phyloP scores from a whole-genome alignment of 2,329 filamentous ascomycete species.

The Diaporthe batatas region DNA sequence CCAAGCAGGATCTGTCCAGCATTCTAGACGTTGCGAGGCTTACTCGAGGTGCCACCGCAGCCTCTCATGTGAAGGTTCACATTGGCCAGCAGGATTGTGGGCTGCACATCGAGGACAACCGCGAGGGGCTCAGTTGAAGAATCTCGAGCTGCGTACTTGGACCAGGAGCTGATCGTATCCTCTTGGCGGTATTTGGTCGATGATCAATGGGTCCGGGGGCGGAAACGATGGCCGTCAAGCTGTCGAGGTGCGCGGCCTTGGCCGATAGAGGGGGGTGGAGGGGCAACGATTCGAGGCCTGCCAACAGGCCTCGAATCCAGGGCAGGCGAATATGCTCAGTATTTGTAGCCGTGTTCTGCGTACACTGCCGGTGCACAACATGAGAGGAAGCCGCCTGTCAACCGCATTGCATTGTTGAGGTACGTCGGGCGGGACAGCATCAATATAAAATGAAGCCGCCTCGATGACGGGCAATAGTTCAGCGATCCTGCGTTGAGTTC shows the following conservation, averaged over 20 bases:
- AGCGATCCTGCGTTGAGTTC: conserved; percentile 5
- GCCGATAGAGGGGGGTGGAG: conserved; percentile 20
- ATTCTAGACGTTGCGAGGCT: conserved; percentile 8
- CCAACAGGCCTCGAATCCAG: neutral
- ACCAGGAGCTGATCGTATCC: neutral
- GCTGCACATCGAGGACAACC: neutral
- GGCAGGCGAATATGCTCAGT: neutral
- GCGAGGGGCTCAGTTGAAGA: neutral
- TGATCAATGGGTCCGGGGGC: conserved; percentile 34
- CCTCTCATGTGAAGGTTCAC: neutral
- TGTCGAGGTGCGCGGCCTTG: conserved; percentile 29
- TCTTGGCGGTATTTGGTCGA: conserved; percentile 25
- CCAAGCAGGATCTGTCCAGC: conserved; percentile 3
- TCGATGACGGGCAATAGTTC: neutral
- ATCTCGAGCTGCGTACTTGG: neutral
- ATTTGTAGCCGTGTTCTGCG: conserved; percentile 7
- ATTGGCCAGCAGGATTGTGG: neutral
- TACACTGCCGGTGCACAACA: conserved; percentile 1
- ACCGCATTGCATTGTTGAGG: neutral
- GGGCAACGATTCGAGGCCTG: neutral
- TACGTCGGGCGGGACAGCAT: conserved; percentile 29
- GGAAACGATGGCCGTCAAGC: conserved; percentile 20
- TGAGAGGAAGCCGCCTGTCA: neutral
- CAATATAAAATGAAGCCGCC: conserved; percentile 20
- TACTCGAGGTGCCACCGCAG: neutral